Evolutionary conservation across 306 rosid genomes (phyloP), one percentile per base, ranked within the genome.

Genomic region (Cicer judaicum): DNA sequence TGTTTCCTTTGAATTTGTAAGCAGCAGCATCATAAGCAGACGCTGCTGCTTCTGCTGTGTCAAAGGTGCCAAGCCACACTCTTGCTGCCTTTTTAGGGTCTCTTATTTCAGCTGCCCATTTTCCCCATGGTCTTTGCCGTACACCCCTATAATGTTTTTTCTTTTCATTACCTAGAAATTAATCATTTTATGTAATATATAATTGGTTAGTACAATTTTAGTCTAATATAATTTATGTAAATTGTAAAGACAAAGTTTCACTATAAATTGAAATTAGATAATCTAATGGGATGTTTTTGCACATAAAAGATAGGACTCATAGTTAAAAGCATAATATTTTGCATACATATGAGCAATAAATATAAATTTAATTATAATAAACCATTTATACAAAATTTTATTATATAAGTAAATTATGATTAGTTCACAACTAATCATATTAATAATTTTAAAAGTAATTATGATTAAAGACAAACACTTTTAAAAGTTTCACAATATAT

Each of bases 21-120:
- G 89, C 89, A 0, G 89, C 89, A 29, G 78, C 84, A 73, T 86
- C 89, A 40, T 86, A 86, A 18, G 89, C 89, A 15, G 61, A 59
- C 4, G 89, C 89, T 38, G 89, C 89, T 63, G 76, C 89, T 16
- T 86, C 89, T 8, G 89, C 87, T 3, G 89, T 85, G 68, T 85
- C 87, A 61, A 85, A 86, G 13, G 89, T 86, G 7, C 89, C 89
- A 54, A 86, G 89, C 89, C 89, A 86, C 11, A 86, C 85, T 67
- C 89, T 75, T 1, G 87, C 86, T 42, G 81, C 86, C 15, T 86
- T 86, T 39, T 72, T 77, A 12, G 89, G 89, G 76, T 86, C 89
- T 60, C 89, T 78, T 57, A 86, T 86, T 72, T 86, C 89, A 2
- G 89, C 89, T 39, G 89, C 89, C 83, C 86, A 86, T 36, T 83